Evolutionary conservation across 768 basidiomycete species (phyloP).

Genomic region (Suillus tomentosus): DNA sequence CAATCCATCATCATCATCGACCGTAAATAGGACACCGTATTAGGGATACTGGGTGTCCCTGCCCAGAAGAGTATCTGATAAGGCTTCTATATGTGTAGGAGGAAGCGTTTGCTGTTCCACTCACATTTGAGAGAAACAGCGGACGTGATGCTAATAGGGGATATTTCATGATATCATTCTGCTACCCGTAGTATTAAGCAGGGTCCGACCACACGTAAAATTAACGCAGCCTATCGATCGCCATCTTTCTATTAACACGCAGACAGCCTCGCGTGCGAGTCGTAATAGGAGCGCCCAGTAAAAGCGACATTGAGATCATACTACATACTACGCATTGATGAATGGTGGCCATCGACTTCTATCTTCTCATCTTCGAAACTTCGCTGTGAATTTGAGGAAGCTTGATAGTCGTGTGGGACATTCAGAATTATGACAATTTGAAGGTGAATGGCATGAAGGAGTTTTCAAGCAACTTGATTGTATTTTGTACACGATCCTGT

Average conservation of each 20-base stretch:
- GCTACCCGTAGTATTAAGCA: background rate
- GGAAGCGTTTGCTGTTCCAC: background rate
- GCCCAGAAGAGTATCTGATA: slow-evolving; percentile 6
- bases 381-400: slow-evolving; percentile 1
- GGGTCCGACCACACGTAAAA: background rate
- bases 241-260: background rate
- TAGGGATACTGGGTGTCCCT: background rate
- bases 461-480: background rate
- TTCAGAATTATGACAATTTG: too few relatives aligned
- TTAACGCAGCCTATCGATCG: background rate
- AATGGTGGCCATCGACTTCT: background rate
- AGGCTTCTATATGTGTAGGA: background rate
- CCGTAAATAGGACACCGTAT: background rate
- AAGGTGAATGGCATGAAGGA: background rate
- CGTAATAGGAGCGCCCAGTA: background rate
- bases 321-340: background rate
- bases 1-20: background rate
- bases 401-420: background rate
- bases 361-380: background rate
- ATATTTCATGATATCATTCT: background rate
- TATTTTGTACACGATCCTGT: background rate
- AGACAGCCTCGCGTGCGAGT: background rate
- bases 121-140: background rate
- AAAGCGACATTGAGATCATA: background rate
- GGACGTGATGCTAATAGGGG: background rate